These are phyloP conservation scores for Moesziomyces sp. DNA, from an alignment of 1,284 basidiomycete genomes.

Conservation along the genomic window DNA sequence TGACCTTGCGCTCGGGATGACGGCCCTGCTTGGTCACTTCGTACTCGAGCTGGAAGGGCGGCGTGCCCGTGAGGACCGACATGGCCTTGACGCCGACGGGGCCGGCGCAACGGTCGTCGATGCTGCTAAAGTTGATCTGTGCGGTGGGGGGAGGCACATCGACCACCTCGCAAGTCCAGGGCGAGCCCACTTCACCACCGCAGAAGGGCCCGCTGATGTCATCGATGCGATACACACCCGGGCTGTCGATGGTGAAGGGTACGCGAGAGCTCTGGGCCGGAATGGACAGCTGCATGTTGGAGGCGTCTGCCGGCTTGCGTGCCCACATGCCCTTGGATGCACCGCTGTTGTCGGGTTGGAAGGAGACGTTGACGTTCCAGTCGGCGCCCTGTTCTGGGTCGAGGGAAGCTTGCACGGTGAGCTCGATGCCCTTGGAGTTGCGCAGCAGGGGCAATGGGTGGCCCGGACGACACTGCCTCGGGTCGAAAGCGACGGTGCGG, in stretches of 20 bases:
- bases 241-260: constrained; percentile 65
- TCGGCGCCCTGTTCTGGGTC: constrained; percentile 27
- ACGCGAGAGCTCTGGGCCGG: constrained; percentile 13
- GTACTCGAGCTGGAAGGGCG: constrained; percentile 87
- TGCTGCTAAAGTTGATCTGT: constrained; percentile 86
- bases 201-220: constrained; percentile 79
- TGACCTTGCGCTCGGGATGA: constrained; percentile 69
- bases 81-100: constrained; percentile 90
- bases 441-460: constrained; percentile 80
- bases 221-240: constrained; percentile 85
- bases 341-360: constrained; percentile 46
- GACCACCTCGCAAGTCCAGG: constrained; percentile 62
- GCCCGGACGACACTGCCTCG: constrained; percentile 75
- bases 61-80: constrained; percentile 85
- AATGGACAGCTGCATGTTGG: constrained; percentile 37
- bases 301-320: constrained; percentile 22
- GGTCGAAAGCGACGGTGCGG: constrained; percentile 78
- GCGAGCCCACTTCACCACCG: constrained; percentile 65
- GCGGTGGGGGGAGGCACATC: constrained; percentile 77
- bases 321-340: constrained; percentile 43
- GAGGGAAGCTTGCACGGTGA: constrained; percentile 25
- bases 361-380: constrained; percentile 43
- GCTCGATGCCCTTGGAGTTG: constrained; percentile 23
- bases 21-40: constrained; percentile 75
- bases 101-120: constrained; percentile 85